Evolutionary conservation across 2,329 filamentous ascomycete genomes (phyloP), one percentile per base, ranked within the genome.

Genomic region (Cordyceps tenuipes): DNA sequence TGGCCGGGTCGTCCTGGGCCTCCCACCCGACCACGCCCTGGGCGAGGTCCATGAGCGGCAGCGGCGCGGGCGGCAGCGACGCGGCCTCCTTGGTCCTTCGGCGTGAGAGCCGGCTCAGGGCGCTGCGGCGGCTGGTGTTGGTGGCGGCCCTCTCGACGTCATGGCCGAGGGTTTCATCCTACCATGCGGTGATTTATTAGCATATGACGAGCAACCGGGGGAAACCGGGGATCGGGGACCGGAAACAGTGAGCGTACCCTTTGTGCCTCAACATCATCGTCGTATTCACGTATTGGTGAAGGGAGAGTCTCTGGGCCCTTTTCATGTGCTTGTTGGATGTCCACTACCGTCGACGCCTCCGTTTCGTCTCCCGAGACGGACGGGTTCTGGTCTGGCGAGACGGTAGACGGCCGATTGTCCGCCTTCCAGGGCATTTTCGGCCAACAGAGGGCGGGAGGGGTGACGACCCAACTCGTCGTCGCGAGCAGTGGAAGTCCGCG

Each of bases 1-100:
- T 82, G 3, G 73, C 71, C 0, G 81, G 82, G 66, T 86, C 83
- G 58, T 80, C 76, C 66, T 82, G 79, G 43, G 75, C 69, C 3
- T 86, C 82, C 83, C 83, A 86, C 41, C 82, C 83, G 19, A 86
- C 79, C 61, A 85, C 67, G n/a, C 78, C 79, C 1, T 70, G 72
- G 57, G 74, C 74, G 21, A 86, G 76, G 63, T 85, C 75, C 19
- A 75, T 77, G 31, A 77, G 63, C 0, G 81, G 82, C n/a, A 79
- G 68, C 1, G 70, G 65, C 1, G 69, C 68, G 1, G 69, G 71
- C 6, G 68, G 66, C 4, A 77, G 66, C 36, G 68, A 69, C 29
- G 29, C 29, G 29, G 29, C 29, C 12, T 72, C 71, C 43, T 62
- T 66, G 26, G 48, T 65, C 54, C 65, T 65, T 31, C 60, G 63